phyloP scores from a whole-genome alignment of 2,329 filamentous ascomycete genomes.

The Aspergillus fumigatus region DNA sequence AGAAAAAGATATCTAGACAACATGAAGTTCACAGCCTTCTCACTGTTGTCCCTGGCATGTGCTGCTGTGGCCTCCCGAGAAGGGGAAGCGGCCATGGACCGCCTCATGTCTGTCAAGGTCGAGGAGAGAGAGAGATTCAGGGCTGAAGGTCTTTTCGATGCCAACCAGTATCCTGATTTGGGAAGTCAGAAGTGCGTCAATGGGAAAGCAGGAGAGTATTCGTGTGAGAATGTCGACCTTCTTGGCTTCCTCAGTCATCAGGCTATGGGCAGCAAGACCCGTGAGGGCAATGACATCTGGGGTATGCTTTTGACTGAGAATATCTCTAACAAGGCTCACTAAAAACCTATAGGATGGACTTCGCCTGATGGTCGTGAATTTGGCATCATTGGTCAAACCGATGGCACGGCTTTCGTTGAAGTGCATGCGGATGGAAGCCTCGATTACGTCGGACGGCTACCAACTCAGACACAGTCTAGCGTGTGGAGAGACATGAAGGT shows the following conservation, averaged over 20 bases:
- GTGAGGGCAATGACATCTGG: constrained; percentile 18
- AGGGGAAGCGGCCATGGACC: constrained; percentile 9
- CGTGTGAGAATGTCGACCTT: constrained; percentile 14
- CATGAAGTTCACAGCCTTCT: constrained; percentile 13
- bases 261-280: constrained; percentile 15
- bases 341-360: constrained; percentile 9
- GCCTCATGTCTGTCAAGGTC: constrained; percentile 13
- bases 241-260: constrained; percentile 15
- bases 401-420: constrained; percentile 15
- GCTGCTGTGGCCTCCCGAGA: constrained; percentile 6
- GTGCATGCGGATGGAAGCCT: constrained; percentile 12
- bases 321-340: neutral
- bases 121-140: constrained; percentile 9
- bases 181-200: constrained; percentile 5
- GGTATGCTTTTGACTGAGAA: constrained; percentile 3
- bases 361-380: constrained; percentile 14
- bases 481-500: constrained; percentile 17
- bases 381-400: constrained; percentile 15
- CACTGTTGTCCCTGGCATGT: constrained; percentile 7
- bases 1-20: neutral
- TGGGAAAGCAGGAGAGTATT: constrained; percentile 16
- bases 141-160: constrained; percentile 9
- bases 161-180: constrained; percentile 10
- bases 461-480: constrained; percentile 11
- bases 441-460: constrained; percentile 13